phyloP scores from a whole-genome alignment of 1,284 basidiomycete genomes.

The Phylloporus gajari region DNA sequence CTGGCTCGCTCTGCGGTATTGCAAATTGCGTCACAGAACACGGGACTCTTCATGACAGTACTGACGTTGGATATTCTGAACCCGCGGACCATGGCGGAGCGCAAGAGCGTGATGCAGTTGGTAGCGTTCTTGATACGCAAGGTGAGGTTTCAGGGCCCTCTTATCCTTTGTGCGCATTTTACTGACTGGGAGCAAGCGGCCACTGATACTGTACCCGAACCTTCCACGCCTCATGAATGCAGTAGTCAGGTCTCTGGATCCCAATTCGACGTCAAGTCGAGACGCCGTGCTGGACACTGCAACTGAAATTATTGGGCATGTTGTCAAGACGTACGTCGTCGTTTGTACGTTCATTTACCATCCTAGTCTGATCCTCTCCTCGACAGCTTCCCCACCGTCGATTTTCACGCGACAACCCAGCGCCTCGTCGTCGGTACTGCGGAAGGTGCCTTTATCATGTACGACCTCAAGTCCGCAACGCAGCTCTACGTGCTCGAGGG shows the following conservation, averaged over 20 bases:
- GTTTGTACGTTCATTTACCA: background rate
- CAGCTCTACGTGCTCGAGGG: constrained; percentile 95
- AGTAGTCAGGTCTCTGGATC: constrained; percentile 96
- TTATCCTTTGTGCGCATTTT: background rate
- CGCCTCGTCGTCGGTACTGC: constrained; percentile 92
- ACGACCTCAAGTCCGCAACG: constrained; percentile 96
- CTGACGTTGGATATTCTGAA: constrained; percentile 91
- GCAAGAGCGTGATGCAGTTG: constrained; percentile 91
- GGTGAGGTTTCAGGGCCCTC: constrained; percentile 51
- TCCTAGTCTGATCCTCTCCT: background rate
- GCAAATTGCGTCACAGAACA: constrained; percentile 85
- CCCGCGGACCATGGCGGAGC: constrained; percentile 79
- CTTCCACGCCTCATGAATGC: constrained; percentile 92
- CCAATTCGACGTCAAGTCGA: constrained; percentile 83
- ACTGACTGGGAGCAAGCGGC: constrained; percentile 63
- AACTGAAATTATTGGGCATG: constrained; percentile 91
- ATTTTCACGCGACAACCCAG: constrained; percentile 89
- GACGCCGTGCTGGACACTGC: constrained; percentile 91
- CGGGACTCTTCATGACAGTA: constrained; percentile 95
- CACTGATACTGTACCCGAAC: constrained; percentile 86
- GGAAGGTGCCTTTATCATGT: constrained; percentile 95
- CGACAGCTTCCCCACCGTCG: constrained; percentile 87
- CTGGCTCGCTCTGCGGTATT: constrained; percentile 86
- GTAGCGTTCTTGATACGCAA: constrained; percentile 95
- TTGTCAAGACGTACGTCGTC: constrained; percentile 72